Conservation (phyloP, 129 eudicot species). For the Oenanthe sinensis region DNA sequence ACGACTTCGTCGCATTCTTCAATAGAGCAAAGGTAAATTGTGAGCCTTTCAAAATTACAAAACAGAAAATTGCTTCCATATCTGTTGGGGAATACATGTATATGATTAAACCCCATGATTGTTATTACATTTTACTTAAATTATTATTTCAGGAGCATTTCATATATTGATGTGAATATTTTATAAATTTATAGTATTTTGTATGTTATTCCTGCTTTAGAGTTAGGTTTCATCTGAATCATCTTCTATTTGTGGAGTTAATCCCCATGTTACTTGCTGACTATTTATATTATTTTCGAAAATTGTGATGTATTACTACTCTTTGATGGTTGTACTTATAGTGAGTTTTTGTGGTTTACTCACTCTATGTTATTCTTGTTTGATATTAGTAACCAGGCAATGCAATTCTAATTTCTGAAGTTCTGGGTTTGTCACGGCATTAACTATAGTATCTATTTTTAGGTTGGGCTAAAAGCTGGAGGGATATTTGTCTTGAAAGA, state of each 20-base stretch:
- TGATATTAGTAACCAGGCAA: neutral
- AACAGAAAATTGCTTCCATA: neutral
- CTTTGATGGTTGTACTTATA: neutral
- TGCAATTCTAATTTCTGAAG: neutral
- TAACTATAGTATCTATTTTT: conserved; percentile 20
- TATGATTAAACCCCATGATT: neutral
- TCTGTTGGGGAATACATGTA: neutral
- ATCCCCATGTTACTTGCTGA: neutral
- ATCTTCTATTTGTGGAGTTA: neutral
- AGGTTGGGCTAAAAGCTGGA: conserved; percentile 94
- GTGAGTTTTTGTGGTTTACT: neutral
- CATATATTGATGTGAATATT: neutral
- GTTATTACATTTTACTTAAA: neutral
- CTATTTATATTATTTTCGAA: neutral
- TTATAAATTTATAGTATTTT: neutral
- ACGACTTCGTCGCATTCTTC: conserved; percentile 78
- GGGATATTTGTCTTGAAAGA: conserved; percentile 84
- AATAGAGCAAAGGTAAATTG: conserved; percentile 74
- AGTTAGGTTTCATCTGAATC: neutral
- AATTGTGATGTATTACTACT: neutral
- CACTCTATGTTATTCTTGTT: neutral
- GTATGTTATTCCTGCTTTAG: neutral
- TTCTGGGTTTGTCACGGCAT: neutral
- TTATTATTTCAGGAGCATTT: neutral
- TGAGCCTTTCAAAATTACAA: neutral